Evolutionary conservation across 108 stramenopile genomes (phyloP).

Genomic region (Skeletonema grethae): DNA sequence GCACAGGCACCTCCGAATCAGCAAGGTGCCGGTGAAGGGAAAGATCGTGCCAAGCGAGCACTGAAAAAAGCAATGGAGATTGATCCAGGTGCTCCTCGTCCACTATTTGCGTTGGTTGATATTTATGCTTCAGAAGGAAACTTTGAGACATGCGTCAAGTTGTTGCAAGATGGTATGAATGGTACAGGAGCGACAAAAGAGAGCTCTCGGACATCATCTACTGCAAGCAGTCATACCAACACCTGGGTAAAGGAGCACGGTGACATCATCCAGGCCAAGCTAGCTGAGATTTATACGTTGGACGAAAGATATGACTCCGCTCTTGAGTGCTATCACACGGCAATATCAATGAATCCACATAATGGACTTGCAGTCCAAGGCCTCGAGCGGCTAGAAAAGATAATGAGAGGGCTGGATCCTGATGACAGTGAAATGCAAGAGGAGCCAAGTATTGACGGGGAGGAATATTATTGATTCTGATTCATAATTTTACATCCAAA

Average conservation of each 20-base stretch:
- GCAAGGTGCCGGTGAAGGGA: conserved; percentile 48
- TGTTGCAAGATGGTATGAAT: conserved; percentile 69
- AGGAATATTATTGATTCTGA: conserved; percentile 8
- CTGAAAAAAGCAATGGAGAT: conserved; percentile 72
- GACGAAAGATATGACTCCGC: conserved; percentile 73
- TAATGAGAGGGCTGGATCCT: conserved; percentile 57
- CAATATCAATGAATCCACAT: conserved; percentile 75
- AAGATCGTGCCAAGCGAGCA: conserved; percentile 78
- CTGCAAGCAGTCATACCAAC: conserved; percentile 2
- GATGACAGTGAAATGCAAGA: conserved; percentile 25
- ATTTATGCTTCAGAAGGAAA: conserved; percentile 66
- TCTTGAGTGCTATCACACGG: conserved; percentile 71
- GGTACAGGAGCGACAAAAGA: conserved; percentile 42
- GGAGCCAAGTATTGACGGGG: conserved; percentile 32
- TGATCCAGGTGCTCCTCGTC: conserved; percentile 70
- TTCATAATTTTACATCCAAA: background rate
- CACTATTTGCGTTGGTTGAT: conserved; percentile 74
- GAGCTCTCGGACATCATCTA: conserved; percentile 14
- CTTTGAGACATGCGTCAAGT: conserved; percentile 60
- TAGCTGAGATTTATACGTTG: conserved; percentile 75
- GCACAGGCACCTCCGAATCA: conserved; percentile 49
- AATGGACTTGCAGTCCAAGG: conserved; percentile 60
- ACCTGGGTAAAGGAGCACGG: conserved; percentile 42
- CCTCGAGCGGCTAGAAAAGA: conserved; percentile 76
- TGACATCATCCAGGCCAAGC: conserved; percentile 64